Base-by-base conservation (phyloP, 306 rosid species). In the Cicer chorassanicum region DNA sequence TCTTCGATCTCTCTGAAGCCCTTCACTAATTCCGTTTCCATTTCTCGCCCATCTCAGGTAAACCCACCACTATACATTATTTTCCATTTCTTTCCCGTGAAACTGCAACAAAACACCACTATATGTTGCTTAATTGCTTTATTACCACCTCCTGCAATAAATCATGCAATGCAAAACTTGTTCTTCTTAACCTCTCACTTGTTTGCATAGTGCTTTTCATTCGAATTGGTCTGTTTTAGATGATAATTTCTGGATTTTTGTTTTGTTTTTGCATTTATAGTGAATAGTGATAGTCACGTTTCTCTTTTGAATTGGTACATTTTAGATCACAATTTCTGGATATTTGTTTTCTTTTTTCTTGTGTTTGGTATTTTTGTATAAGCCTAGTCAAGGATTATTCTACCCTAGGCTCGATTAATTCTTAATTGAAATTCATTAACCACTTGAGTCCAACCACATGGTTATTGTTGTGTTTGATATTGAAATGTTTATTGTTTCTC, bases 321-420 rank as follows among this genome's bases (percentile, higher is more conserved):
- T 65, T 68, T 38, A 90, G 94, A 84, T 81, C 63, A 21, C 78
- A 66, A 75, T 60, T 39, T 34, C 3, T 0, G 3, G 65, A 29
- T 29, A 29, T 29, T 53, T 19, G 19, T 19, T 19, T 19, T 55
- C 1, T 18, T 8, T 55, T 55, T 19, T 5, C 11, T 2, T 11
- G 15, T 59, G 40, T 56, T 21, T 29, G 34, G 34, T 29, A 29
- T 29, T 29, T 3, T 29, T 29, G 3, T 29, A 29, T 3, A 29
- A 29, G 34, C 34, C 34, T 29, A 29, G 34, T 29, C 34, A 29
- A 29, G 34, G 34, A 3, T 29, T 29, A 29, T 29, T 29, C 4
- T 29, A 29, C 34, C 34, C 34, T 3, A 29, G 34, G 4, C 4
- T 29, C 4, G 34, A 29, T 29, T 3, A 29, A 3, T 29, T 29